Percentiles rank a stretch among this genome's conserved stretches.
Conservation (phyloP, 371 early-diverging fungal species). For the Mortierella sp. region DNA sequence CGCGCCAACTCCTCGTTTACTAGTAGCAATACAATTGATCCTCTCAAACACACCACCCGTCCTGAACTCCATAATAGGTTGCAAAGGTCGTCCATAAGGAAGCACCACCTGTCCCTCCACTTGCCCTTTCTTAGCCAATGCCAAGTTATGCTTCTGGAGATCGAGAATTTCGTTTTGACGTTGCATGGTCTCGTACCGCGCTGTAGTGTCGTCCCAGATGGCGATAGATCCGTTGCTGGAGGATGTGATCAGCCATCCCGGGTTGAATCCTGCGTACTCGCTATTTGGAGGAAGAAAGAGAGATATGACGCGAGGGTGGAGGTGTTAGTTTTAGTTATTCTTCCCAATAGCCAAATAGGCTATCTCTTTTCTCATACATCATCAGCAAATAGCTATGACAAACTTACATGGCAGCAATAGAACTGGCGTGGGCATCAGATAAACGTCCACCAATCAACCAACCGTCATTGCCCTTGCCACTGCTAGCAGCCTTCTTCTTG, state of each 20-base stretch:
- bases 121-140: slow-evolving; percentile 5
- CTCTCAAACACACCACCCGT: slow-evolving; percentile 47
- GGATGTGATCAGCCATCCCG: slow-evolving; percentile 41
- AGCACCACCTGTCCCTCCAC: neutral
- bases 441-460: slow-evolving; percentile 48
- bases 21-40: slow-evolving; percentile 45
- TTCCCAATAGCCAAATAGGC: neutral
- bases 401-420: slow-evolving; percentile 50
- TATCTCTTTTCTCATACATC: neutral
- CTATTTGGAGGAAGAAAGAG: slow-evolving; percentile 8
- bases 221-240: slow-evolving; percentile 49
- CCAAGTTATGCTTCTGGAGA: neutral
- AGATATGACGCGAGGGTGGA: neutral
- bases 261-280: slow-evolving; percentile 45
- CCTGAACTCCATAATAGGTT: slow-evolving; percentile 39
- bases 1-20: neutral
- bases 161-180: slow-evolving; percentile 12
- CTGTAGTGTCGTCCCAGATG: slow-evolving; percentile 42
- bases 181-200: slow-evolving; percentile 31
- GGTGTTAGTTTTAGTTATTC: neutral
- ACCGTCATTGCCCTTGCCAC: slow-evolving; percentile 23
- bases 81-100: slow-evolving; percentile 32
- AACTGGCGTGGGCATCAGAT: slow-evolving; percentile 33
- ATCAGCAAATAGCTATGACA: neutral
- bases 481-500: slow-evolving; percentile 32